Evolutionary conservation across 2,329 filamentous ascomycete species (phyloP), one percentile per base, ranked within the genome.

Genomic region (Scorias spongiosa): DNA sequence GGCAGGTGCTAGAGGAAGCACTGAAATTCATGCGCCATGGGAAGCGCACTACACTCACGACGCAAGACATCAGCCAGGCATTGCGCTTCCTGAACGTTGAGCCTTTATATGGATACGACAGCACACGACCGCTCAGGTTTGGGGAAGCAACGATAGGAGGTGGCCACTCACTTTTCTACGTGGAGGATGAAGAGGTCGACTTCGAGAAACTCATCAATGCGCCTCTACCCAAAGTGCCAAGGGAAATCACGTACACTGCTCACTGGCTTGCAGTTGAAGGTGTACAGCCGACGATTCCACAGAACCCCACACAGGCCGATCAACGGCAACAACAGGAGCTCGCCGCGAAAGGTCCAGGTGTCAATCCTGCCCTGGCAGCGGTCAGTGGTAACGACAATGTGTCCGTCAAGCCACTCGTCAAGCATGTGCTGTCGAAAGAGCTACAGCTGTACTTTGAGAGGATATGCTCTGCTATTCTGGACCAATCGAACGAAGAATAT

Each of bases 141-240:
- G 91, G 91, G 42, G 91, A 98, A 64, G 91, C 91, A 2, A 93
- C 84, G 46, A 69, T 98, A 48, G 91, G 91, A 0, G 87, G 88
- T 11, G 88, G 89, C 9, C 91, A 98, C 64, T 87, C 89, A 43
- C 69, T 98, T 17, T 98, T 89, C 65, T 98, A 98, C 61, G 83
- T 98, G 32, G 91, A 98, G 59, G 91, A 98, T 61, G 91, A 98
- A 59, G 91, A 98, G 68, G 81, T 96, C 44, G 91, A 98, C 64
- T 96, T 98, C 59, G 91, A 98, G 68, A 96, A 96, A 70, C 70
- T 98, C 52, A 95, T 98, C 61, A 98, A 98, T 66, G 87, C 87
- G 51, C 85, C 91, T 4, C 66, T 98, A 52, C 91, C 91, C 20
- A 95, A 93, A 63, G 88, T 98, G 28, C 91, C 91, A 29, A 75